These are phyloP conservation scores for Aspergillus coremiiformis DNA, from an alignment of 495 filamentous ascomycete genomes.

Conservation along the genomic window DNA sequence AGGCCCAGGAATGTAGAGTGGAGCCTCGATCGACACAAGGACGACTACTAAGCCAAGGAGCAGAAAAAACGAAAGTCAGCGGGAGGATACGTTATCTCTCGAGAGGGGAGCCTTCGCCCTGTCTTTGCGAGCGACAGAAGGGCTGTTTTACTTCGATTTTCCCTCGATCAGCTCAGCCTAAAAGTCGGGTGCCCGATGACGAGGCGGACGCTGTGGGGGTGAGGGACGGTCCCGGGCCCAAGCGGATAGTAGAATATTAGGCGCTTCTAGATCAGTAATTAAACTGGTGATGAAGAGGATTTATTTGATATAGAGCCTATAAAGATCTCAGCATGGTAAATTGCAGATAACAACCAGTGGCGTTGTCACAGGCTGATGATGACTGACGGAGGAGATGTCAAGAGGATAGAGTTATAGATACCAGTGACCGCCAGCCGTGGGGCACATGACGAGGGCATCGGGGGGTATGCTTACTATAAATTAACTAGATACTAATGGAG, in stretches of 20 bases:
- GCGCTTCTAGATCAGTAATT: slow-evolving; percentile 8
- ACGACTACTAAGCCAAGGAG: slow-evolving; percentile 12
- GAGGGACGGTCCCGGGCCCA: slow-evolving; percentile 10
- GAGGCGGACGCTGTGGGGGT: slow-evolving; percentile 10
- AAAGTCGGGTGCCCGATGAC: slow-evolving; percentile 23
- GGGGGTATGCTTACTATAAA: background rate
- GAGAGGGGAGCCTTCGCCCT: slow-evolving; percentile 1
- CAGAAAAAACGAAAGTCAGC: slow-evolving; percentile 8
- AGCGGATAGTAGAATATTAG: slow-evolving; percentile 15
- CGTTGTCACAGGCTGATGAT: background rate
- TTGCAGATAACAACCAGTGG: background rate
- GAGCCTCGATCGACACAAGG: slow-evolving; percentile 13
- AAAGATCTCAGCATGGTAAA: background rate
- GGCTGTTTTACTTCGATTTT: slow-evolving; percentile 1
- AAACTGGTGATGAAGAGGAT: slow-evolving; percentile 1
- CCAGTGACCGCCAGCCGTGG: slow-evolving; percentile 7
- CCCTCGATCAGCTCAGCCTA: slow-evolving; percentile 14
- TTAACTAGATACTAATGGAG: too few species aligned
- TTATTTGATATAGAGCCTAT: background rate
- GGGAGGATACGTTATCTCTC: slow-evolving; percentile 14
- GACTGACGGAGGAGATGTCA: background rate
- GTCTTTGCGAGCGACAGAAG: background rate
- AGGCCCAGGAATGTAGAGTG: slow-evolving; percentile 14
- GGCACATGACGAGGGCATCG: slow-evolving; percentile 15
- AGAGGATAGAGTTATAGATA: background rate